A percentile compares a stretch with the other conserved stretches of the same genome.
These are phyloP conservation scores for Emergomyces orientalis DNA, from an alignment of 2,329 filamentous ascomycete species.

Conservation along the genomic window DNA sequence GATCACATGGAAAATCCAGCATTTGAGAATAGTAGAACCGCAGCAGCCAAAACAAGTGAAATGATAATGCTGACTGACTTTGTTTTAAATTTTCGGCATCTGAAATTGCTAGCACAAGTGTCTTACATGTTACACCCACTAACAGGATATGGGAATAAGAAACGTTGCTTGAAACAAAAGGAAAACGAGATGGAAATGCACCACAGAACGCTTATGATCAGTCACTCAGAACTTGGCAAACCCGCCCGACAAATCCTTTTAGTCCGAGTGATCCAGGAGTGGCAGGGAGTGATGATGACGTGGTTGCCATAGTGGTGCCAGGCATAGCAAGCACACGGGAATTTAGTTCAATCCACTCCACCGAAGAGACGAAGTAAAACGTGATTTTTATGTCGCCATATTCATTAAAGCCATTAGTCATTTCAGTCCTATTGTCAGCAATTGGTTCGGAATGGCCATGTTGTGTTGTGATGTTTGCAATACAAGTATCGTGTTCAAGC, in stretches of 20 bases:
- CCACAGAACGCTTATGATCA: conserved; percentile 1
- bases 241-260: conserved; percentile 51
- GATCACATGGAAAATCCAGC: not conserved
- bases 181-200: not conserved
- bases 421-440: conserved; percentile 16
- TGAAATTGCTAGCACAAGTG: not conserved
- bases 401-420: not conserved
- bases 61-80: not conserved
- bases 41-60: not conserved
- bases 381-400: conserved; percentile 38
- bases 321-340: conserved; percentile 53
- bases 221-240: conserved; percentile 27
- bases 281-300: conserved; percentile 40
- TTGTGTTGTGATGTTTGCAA: not conserved
- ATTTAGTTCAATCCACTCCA: conserved; percentile 49
- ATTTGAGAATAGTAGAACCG: not conserved
- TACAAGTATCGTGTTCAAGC: conserved; percentile 26
- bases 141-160: not conserved
- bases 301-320: conserved; percentile 42
- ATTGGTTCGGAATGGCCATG: conserved; percentile 16
- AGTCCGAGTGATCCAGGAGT: conserved; percentile 44
- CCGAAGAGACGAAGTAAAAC: conserved; percentile 48
- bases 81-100: not conserved
- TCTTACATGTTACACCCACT: not conserved
- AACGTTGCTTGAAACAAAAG: not conserved